Conservation (phyloP, 768 basidiomycete species). For the Suillus cothurnatus region DNA sequence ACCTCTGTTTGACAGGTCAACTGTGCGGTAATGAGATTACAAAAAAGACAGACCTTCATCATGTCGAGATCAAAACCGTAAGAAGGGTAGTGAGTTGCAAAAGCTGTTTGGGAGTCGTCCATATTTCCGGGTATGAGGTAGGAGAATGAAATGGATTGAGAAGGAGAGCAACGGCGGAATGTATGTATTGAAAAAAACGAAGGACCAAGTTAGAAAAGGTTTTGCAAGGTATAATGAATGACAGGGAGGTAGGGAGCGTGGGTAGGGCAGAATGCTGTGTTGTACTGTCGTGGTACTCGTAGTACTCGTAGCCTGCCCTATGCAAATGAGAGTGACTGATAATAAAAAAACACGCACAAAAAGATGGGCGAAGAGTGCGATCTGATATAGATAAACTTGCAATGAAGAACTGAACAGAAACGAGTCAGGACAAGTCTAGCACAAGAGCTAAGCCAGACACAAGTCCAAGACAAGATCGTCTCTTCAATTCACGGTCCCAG, state of each 20-base stretch:
- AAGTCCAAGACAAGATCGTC: slow-evolving; percentile 6
- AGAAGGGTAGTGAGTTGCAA: slow-evolving; percentile 66
- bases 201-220: slow-evolving; percentile 58
- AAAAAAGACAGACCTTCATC: slow-evolving; percentile 70
- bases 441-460: slow-evolving; percentile 3
- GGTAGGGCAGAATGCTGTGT: slow-evolving; percentile 16
- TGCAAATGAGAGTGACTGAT: slow-evolving; percentile 6
- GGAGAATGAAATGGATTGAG: slow-evolving; percentile 43
- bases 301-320: slow-evolving; percentile 10
- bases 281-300: slow-evolving; percentile 6
- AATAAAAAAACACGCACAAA: slow-evolving; percentile 9
- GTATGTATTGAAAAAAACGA: slow-evolving; percentile 43
- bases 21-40: neutral
- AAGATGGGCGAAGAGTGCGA: slow-evolving; percentile 7
- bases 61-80: slow-evolving; percentile 87
- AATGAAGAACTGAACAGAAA: slow-evolving; percentile 7
- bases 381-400: slow-evolving; percentile 11
- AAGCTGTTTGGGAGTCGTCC: slow-evolving; percentile 77
- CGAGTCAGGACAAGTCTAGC: slow-evolving; percentile 4
- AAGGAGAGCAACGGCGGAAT: slow-evolving; percentile 54
- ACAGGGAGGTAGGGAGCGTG: slow-evolving; percentile 49
- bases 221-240: slow-evolving; percentile 33
- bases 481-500: slow-evolving; percentile 3
- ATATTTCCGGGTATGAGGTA: slow-evolving; percentile 39
- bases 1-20: slow-evolving; percentile 53